phyloP scores from a whole-genome alignment of 257 asterid genomes.

The Solanum pinnatisectum region DNA sequence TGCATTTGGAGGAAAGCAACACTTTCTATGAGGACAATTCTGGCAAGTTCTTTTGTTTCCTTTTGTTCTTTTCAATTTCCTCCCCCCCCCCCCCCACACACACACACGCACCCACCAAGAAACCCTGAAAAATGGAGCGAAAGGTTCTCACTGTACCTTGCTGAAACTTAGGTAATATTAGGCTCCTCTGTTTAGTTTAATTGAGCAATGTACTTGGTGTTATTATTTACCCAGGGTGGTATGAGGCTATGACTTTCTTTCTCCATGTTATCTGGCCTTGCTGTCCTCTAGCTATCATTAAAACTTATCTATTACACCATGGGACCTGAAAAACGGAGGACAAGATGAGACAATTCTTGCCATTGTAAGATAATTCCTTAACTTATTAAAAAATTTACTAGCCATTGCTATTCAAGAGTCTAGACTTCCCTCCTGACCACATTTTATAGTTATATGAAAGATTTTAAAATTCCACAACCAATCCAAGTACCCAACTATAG shows the following conservation, averaged over 20 bases:
- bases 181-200: not conserved
- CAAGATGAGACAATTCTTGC: not conserved
- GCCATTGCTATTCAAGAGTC: not conserved
- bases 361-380: not conserved
- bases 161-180: not conserved
- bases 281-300: not conserved
- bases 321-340: not conserved
- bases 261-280: not conserved
- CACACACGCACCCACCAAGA: not conserved
- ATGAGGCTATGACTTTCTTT: not conserved
- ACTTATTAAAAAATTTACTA: not conserved
- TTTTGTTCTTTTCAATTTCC: not conserved
- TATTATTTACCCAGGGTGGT: not conserved
- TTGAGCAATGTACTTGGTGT: not conserved
- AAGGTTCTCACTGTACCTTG: not conserved
- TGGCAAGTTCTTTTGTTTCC: constrained; percentile 27
- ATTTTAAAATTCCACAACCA: not conserved
- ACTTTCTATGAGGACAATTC: constrained; percentile 44
- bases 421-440: not conserved
- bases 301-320: not conserved
- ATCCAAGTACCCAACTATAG: not conserved
- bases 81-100: no score
- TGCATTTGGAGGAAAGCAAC: constrained; percentile 44
- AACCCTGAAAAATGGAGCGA: not conserved
- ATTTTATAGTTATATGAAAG: not conserved